Evolutionary conservation across 805 yeast species (phyloP), one percentile per base, ranked within the genome.

Genomic region (Hanseniaspora occidentalis): DNA sequence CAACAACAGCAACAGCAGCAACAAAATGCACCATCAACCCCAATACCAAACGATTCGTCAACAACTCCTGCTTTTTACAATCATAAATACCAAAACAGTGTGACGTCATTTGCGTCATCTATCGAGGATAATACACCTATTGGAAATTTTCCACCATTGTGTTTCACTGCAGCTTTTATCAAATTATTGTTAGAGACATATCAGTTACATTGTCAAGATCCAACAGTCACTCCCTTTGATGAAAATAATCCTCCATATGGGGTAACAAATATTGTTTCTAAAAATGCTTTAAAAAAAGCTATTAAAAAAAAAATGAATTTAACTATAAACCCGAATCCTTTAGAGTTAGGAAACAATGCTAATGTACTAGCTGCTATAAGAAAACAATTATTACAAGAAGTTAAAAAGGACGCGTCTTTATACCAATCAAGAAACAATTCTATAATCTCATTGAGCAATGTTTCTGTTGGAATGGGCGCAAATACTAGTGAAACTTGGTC

Each of bases 181-280:
- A 61, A 58, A 18, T 50, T 70, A 11, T 54, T 78, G 19, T 50
- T 66, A 48, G 64, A 63, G 31, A 61, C 66, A 4, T 77, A 76
- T 49, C 71, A 70, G 39, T 50, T 60, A 7, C 63, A 71, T 42
- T 67, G 71, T 13, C 65, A 65, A 37, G 74, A 70, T 49, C 85
- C 86, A 6, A 71, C 74, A 25, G 63, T 69, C 6, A 79, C 88
- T 0, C 88, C 88, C 0, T 79, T 79, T 51, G 77, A 77, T 46
- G 70, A 73, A 14, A 54, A 65, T 33, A 70, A 71, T 50, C 86
- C 85, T 6, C 85, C 86, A 0, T 67, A 78, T 1, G 85, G 85
- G 1, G 67, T 79, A 3, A 64, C 77, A 17, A 74, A 75, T 33
- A 66, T 67, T 40, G 78, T 77, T 0, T 71, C 83, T 6, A 76